phyloP scores from a whole-genome alignment of 2,329 filamentous ascomycete genomes.

The Aspergillus tamarii region DNA sequence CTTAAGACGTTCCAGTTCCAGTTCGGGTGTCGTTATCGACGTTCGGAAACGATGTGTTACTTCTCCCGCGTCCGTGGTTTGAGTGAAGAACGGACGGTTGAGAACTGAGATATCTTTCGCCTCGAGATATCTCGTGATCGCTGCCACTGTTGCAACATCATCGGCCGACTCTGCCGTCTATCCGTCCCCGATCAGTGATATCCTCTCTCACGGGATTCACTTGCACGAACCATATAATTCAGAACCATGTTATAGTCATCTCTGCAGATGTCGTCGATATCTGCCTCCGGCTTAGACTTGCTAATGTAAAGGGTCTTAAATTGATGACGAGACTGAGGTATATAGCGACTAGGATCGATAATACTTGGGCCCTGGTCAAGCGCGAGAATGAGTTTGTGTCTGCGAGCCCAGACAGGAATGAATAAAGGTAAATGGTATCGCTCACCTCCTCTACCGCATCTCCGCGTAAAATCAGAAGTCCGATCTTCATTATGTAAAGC shows the following conservation, averaged over 20 bases:
- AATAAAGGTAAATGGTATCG: not conserved
- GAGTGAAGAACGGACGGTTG: not conserved
- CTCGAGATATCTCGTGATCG: slow-evolving; percentile 11
- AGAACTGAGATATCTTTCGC: slow-evolving; percentile 10
- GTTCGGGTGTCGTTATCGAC: too few relatives aligned
- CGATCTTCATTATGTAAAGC: not conserved
- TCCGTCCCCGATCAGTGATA: not conserved
- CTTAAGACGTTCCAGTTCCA: not conserved
- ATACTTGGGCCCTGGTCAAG: not conserved
- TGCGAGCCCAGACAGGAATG: not conserved
- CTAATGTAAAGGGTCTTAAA: slow-evolving; percentile 8
- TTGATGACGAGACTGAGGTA: slow-evolving; percentile 1
- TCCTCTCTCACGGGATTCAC: not conserved
- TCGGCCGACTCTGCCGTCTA: not conserved
- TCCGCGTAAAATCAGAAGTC: not conserved
- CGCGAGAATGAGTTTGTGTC: not conserved
- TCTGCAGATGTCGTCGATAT: slow-evolving; percentile 15
- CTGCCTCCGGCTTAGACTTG: slow-evolving; percentile 6
- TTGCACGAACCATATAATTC: slow-evolving; percentile 11
- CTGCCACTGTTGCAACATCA: slow-evolving; percentile 4
- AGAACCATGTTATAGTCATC: slow-evolving; percentile 10
- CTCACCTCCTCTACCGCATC: not conserved
- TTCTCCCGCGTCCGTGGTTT: not conserved
- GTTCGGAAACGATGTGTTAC: not conserved
- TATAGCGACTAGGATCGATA: slow-evolving; percentile 12